Conservation (phyloP, 345 rosid species). For the Brassica cretica region DNA sequence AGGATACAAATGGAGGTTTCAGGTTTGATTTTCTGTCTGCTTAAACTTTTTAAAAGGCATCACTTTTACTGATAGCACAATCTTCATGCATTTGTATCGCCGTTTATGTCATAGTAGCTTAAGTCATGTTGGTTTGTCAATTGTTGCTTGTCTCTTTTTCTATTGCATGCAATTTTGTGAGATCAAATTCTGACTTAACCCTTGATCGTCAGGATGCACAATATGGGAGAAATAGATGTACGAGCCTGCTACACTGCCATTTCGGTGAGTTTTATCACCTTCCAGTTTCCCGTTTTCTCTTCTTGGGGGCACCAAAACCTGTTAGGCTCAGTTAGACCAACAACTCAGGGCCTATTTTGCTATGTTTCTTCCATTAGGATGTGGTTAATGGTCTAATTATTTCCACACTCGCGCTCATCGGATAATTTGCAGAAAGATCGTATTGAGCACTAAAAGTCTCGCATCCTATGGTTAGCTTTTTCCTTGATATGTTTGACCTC, state of each 20-base stretch:
- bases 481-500: slow-evolving; percentile 9
- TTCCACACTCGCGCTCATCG: slow-evolving; percentile 1
- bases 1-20: slow-evolving; percentile 80
- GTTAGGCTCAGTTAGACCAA: slow-evolving; percentile 1
- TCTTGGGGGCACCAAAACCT: not conserved
- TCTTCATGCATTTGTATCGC: not conserved
- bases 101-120: slow-evolving; percentile 9
- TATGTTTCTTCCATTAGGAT: slow-evolving; percentile 9
- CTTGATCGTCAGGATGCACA: slow-evolving; percentile 76
- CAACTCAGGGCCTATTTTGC: slow-evolving; percentile 11
- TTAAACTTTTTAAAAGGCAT: not conserved
- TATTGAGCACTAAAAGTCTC: slow-evolving; percentile 4
- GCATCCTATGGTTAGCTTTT: slow-evolving; percentile 1
- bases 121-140: slow-evolving; percentile 11
- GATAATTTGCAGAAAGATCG: not conserved
- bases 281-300: not conserved
- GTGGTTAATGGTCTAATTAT: not conserved
- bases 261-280: slow-evolving; percentile 54
- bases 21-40: slow-evolving; percentile 48
- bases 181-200: slow-evolving; percentile 5
- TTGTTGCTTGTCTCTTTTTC: not conserved
- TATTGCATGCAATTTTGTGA: not conserved
- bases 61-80: not conserved
- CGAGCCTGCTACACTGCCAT: slow-evolving; percentile 97
- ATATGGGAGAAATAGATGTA: slow-evolving; percentile 89